A percentile compares a stretch with the other conserved stretches of the same genome.
Evolutionary conservation across 2,329 filamentous ascomycete genomes (phyloP).

Genomic region (Cladophialophora carrionii): DNA sequence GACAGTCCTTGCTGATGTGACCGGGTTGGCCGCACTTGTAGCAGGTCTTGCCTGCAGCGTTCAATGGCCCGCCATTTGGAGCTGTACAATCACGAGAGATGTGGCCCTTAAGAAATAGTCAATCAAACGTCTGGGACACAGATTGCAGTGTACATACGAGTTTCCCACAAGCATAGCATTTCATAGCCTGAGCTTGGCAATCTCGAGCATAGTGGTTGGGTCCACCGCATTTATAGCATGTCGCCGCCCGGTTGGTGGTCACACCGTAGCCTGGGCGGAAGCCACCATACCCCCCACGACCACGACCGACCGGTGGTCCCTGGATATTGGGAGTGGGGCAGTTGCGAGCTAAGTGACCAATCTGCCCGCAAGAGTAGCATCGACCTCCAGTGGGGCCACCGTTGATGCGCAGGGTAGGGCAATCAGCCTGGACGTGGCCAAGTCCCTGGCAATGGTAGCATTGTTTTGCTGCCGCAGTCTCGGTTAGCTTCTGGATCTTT

Average conservation of each 20-base stretch:
- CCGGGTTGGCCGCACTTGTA: constrained; percentile 96
- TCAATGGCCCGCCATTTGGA: constrained; percentile 92
- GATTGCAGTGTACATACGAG: constrained; percentile 53
- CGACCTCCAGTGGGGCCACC: constrained; percentile 77
- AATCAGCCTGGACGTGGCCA: constrained; percentile 97
- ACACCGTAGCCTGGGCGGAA: constrained; percentile 73
- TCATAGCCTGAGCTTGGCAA: constrained; percentile 98
- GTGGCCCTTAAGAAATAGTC: constrained; percentile 62
- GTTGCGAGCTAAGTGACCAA: constrained; percentile 87
- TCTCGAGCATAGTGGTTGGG: constrained; percentile 98
- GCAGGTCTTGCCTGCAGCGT: constrained; percentile 97
- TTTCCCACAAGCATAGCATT: constrained; percentile 97
- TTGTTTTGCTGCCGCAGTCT: constrained; percentile 73
- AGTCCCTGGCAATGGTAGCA: constrained; percentile 99
- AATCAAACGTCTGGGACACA: constrained; percentile 6
- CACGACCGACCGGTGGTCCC: constrained; percentile 70
- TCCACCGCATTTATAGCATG: constrained; percentile 72
- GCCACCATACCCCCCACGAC: constrained; percentile 61
- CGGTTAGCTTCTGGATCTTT: constrained; percentile 3
- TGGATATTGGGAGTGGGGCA: constrained; percentile 77
- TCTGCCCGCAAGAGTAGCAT: constrained; percentile 95
- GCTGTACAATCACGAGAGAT: constrained; percentile 95
- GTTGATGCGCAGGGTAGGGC: constrained; percentile 90
- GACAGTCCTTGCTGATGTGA: constrained; percentile 94
- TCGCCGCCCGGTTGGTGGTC: constrained; percentile 57